A percentile compares a stretch with the other conserved stretches of the same genome.
phyloP scores from a whole-genome alignment of 2,329 filamentous ascomycete genomes.

The Ceratocystis ficicola region DNA sequence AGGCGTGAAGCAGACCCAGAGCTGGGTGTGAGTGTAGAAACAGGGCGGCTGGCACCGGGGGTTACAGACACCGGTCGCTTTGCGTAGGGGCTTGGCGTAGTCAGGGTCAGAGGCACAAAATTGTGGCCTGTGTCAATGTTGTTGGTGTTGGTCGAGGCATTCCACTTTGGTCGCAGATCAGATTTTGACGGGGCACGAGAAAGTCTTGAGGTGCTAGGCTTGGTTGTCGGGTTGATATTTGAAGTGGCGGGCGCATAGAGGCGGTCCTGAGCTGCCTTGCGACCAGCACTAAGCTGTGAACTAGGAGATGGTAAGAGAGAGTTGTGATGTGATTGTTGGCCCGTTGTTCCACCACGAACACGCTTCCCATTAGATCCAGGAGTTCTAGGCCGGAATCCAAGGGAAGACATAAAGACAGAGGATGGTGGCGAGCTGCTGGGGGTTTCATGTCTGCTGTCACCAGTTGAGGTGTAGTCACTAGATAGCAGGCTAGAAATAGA shows the following conservation, averaged over 20 bases:
- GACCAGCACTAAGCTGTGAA: constrained; percentile 28
- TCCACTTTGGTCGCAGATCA: constrained; percentile 60
- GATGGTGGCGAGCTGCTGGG: constrained; percentile 55
- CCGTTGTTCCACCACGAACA: constrained; percentile 37
- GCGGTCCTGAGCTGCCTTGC: constrained; percentile 35
- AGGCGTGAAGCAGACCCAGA: constrained; percentile 34
- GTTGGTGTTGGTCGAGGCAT: constrained; percentile 49
- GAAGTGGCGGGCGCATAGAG: constrained; percentile 34
- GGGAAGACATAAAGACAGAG: constrained; percentile 46
- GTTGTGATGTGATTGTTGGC: constrained; percentile 36
- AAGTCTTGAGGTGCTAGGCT: constrained; percentile 24
- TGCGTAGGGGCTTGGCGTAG: constrained; percentile 47
- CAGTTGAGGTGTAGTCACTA: constrained; percentile 57
- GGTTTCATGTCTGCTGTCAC: constrained; percentile 55
- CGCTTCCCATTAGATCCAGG: constrained; percentile 35
- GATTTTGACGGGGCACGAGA: constrained; percentile 37
- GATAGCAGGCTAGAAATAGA: constrained; percentile 81
- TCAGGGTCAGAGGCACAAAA: constrained; percentile 50
- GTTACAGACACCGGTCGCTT: constrained; percentile 34
- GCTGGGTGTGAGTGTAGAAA: constrained; percentile 33
- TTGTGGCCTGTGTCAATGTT: constrained; percentile 56
- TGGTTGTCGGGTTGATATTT: not conserved
- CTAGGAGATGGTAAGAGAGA: constrained; percentile 39
- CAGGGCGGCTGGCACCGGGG: constrained; percentile 32
- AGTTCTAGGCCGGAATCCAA: constrained; percentile 40